Base-by-base conservation (phyloP, 495 filamentous ascomycete genomes). In the Trichoderma orchidacearum region DNA sequence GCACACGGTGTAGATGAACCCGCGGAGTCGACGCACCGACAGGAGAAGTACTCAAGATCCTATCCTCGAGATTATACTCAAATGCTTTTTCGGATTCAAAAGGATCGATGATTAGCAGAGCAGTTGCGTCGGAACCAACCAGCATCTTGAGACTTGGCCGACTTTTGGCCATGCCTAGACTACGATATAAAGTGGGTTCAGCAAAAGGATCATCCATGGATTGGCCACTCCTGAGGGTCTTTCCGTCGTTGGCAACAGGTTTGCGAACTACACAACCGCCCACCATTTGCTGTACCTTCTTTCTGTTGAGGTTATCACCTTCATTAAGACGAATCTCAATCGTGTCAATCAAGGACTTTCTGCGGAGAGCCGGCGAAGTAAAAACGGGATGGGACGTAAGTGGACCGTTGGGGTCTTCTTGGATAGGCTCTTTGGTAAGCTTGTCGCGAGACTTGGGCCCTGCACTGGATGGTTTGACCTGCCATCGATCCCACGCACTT, bases 121-220 rank as follows among this genome's bases (percentile, higher is more conserved):
- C 23, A 8, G 41, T 12, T 48, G 8, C 15, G 7, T 27, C 27
- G 21, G 41, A 27, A 12, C 41, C 41, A 27, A 48, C 1, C 23
- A 48, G 23, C 11, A 48, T 27, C 21, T 48, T 27, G 21, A 48
- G 13, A 25, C 15, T 48, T 8, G 41, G 8, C 11, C 15, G 41
- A 13, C 15, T 27, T 25, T 48, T 23, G 4, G 27, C 15, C 0
- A 27, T 17, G 6, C 21, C 27, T n/a, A 9, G 31, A 13, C 34
- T 15, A 23, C 8, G 21, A 23, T 17, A 7, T 3, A 29, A n/a
- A 11, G 51, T 5, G n/a, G 55, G 29, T 17, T 67, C 66, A 8
- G 63, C 61, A 58, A 70, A 70, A 15, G 68, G 70, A 56, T 71
- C 64, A 8, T 68, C 64, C 12, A 52, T n/a, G 15, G 58, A 55